A percentile compares a stretch with the other conserved stretches of the same genome.
Evolutionary conservation across 73 alveolate genomes (phyloP).

Genomic region (Paramecium octaurelia): DNA sequence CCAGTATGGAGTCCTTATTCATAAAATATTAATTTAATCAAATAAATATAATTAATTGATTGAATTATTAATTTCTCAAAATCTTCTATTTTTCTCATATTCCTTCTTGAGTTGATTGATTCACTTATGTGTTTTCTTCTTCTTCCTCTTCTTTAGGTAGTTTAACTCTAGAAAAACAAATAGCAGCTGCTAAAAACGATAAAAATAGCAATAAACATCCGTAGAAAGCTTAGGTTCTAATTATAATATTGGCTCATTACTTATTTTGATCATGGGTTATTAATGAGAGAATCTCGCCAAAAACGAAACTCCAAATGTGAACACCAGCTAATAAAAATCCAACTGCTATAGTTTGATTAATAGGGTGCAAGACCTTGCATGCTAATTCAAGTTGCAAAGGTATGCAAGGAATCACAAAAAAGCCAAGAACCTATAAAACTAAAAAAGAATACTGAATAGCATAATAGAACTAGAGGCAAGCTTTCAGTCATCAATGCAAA

Average conservation of each 20-base stretch:
- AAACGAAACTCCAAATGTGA: slow-evolving; percentile 37
- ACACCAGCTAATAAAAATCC: slow-evolving; percentile 51
- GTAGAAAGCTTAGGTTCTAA: not conserved
- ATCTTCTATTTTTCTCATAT: not conserved
- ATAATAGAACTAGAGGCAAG: not conserved
- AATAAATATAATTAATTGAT: too few species aligned
- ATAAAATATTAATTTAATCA: too few species aligned
- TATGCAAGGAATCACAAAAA: slow-evolving; percentile 38
- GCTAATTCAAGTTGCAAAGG: slow-evolving; percentile 25
- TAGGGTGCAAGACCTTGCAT: slow-evolving; percentile 27
- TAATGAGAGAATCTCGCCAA: not conserved
- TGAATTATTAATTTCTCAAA: too few species aligned
- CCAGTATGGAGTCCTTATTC: too few species aligned
- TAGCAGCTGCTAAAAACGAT: slow-evolving; percentile 8
- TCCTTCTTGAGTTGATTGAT: not conserved
- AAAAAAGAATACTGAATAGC: not conserved
- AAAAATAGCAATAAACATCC: not conserved
- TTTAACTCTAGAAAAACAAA: slow-evolving; percentile 24
- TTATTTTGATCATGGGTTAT: not conserved
- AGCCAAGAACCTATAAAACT: slow-evolving; percentile 7
- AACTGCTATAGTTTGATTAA: slow-evolving; percentile 19
- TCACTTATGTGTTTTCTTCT: not conserved
- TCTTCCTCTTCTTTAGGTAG: not conserved
- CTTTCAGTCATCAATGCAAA: not conserved
- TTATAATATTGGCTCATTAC: not conserved